Percentiles rank a stretch among this genome's conserved stretches.
Evolutionary conservation across 2,329 filamentous ascomycete species (phyloP).

Genomic region (Phyllosticta ampelicida): DNA sequence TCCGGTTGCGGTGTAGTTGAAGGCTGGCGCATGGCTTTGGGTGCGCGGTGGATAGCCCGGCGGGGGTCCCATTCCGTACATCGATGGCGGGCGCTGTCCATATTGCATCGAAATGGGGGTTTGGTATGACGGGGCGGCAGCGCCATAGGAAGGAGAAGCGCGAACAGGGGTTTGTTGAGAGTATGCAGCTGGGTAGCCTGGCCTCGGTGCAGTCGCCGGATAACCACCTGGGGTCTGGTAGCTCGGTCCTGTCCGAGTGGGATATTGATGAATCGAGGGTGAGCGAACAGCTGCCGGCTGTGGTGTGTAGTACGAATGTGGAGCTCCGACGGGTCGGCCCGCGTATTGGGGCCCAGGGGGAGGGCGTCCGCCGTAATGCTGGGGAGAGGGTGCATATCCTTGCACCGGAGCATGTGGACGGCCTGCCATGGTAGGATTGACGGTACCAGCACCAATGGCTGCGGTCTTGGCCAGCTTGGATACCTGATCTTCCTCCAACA

Average conservation of each 20-base stretch:
- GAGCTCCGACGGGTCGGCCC: conserved; percentile 20
- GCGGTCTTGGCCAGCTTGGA: conserved; percentile 34
- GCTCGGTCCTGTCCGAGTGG: conserved; percentile 19
- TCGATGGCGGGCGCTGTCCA: conserved; percentile 21
- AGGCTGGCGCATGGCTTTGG: conserved; percentile 23
- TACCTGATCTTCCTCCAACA: conserved; percentile 71
- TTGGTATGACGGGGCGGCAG: conserved; percentile 6
- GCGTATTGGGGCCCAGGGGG: conserved; percentile 8
- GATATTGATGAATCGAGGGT: conserved; percentile 26
- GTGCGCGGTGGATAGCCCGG: conserved; percentile 25
- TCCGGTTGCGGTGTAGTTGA: conserved; percentile 18
- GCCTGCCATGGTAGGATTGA: conserved; percentile 19
- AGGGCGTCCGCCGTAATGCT: background rate
- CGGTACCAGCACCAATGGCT: conserved; percentile 19
- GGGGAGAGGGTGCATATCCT: conserved; percentile 4
- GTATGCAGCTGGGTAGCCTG: conserved; percentile 19
- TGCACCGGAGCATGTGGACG: conserved; percentile 15
- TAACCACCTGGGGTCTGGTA: conserved; percentile 23
- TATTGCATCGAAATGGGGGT: conserved; percentile 17
- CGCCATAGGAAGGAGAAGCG: conserved; percentile 6
- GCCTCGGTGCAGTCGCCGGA: conserved; percentile 12
- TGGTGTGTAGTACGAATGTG: conserved; percentile 24
- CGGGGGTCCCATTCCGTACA: conserved; percentile 20
- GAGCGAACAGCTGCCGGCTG: conserved; percentile 25
- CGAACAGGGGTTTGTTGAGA: conserved; percentile 14